Base-by-base conservation (phyloP, 306 rosid genomes). In the Lithocarpus polystachyus region DNA sequence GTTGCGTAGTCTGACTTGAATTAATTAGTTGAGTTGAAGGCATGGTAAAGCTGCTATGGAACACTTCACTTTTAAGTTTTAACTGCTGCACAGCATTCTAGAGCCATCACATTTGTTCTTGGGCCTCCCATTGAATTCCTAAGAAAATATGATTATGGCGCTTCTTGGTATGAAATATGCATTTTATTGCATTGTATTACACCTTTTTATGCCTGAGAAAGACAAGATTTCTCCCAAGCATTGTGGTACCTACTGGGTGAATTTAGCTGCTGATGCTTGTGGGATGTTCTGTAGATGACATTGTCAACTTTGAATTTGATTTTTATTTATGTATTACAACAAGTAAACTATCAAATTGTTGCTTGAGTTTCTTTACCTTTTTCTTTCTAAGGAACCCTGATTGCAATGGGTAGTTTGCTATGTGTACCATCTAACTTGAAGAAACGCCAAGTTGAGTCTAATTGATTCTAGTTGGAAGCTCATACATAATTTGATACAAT, bases 131-230 rank as follows among this genome's bases (percentile, higher is more conserved):
- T 61, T 14, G 1, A 62, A 62, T 28, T 13, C 24, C 37, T 43
- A 68, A 59, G 52, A 78, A 70, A 55, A 18, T 28, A 26, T 68
- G 17, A 73, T 65, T 29, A 51, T 77, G 79, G 26, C 73, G 4
- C 55, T 48, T 57, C 68, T 15, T 61, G 33, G 62, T 13, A 65
- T 77, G 61, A 55, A 56, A 35, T 28, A 24, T 24, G 33, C 40
- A 62, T 62, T 33, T 35, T 5, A 24, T 62, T 62, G 68, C 8
- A n/a, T 62, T 28, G 20, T 62, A 1, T 56, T 20, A 22, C 19
- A 62, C 11, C 68, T 24, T 62, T 62, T 62, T 11, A 62, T 28
- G 2, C 40, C 28, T 13, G n/a, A 1, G 11, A 62, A 29, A 29
- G 35, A 28, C 33, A 26, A 15, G 35, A 62, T 24, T 62, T 31